Evolutionary conservation across 768 basidiomycete species (phyloP).

Genomic region (Boletus coccyginus): DNA sequence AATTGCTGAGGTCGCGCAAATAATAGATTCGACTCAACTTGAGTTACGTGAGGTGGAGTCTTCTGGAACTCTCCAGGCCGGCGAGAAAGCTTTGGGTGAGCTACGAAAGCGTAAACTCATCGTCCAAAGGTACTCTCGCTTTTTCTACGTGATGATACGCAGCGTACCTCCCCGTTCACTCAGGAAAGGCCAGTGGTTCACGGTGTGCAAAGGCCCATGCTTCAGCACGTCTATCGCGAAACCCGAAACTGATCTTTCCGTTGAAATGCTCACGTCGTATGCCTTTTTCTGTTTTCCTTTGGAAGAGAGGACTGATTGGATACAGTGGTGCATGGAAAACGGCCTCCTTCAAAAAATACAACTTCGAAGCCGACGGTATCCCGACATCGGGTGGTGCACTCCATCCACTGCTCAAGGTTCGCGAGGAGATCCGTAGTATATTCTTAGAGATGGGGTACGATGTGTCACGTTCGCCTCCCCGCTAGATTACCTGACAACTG

Average conservation of each 20-base stretch:
- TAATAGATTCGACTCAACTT: constrained; percentile 71
- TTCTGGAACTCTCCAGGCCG: constrained; percentile 66
- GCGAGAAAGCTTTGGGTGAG: constrained; percentile 83
- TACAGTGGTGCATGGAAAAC: constrained; percentile 91
- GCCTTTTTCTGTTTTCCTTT: constrained; percentile 22
- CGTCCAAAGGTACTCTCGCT: constrained; percentile 60
- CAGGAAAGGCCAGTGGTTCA: constrained; percentile 97
- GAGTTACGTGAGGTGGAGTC: constrained; percentile 73
- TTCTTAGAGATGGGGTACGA: constrained; percentile 99
- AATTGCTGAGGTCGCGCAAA: constrained; percentile 51
- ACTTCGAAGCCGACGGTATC: constrained; percentile 94
- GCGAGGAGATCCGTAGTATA: constrained; percentile 96
- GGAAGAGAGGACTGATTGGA: neutral
- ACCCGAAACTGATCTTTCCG: constrained; percentile 94
- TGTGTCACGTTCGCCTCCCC: neutral
- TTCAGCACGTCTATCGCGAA: constrained; percentile 92
- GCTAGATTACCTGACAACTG: constrained; percentile 1
- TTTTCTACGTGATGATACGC: neutral
- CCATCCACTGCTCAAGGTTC: constrained; percentile 94
- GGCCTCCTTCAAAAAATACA: constrained; percentile 94
- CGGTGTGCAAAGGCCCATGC: constrained; percentile 75
- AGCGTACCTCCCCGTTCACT: neutral
- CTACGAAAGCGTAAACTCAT: constrained; percentile 90
- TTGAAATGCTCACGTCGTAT: constrained; percentile 90
- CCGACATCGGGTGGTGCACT: constrained; percentile 88